These are phyloP conservation scores for Ammopiptanthus mongolicus DNA, from an alignment of 306 rosid genomes.

Conservation along the genomic window DNA sequence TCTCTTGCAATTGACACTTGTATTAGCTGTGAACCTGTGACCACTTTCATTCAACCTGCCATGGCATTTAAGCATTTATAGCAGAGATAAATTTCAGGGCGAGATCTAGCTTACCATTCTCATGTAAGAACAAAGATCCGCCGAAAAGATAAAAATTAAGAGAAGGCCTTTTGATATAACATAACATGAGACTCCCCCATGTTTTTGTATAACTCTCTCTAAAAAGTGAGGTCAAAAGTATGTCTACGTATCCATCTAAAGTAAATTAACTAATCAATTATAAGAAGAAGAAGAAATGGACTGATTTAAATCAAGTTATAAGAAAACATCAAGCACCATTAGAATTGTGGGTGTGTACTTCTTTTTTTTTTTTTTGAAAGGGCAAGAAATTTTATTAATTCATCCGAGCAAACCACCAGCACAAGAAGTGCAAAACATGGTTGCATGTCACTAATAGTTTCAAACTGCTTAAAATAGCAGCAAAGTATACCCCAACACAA, in stretches of 20 bases:
- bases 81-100: slow-evolving; percentile 8
- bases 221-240: not conserved
- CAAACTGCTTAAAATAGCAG: too few species aligned
- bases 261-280: not conserved
- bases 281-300: not conserved
- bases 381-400: too few species aligned
- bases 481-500: too few species aligned
- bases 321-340: not conserved
- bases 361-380: too few species aligned
- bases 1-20: slow-evolving; percentile 38
- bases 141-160: not conserved
- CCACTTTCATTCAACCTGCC: slow-evolving; percentile 44
- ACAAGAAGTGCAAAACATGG: too few species aligned
- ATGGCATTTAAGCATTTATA: slow-evolving; percentile 22
- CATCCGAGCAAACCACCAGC: too few species aligned
- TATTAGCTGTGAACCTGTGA: slow-evolving; percentile 42
- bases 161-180: not conserved
- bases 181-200: not conserved
- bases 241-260: not conserved
- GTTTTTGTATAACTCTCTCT: not conserved
- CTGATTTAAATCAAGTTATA: not conserved
- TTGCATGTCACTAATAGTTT: too few species aligned
- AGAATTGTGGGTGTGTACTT: too few species aligned
- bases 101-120: slow-evolving; percentile 26
- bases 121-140: slow-evolving; percentile 17